These are phyloP conservation scores for Saccharomycopsis hybrid DNA, from an alignment of 1,139 yeast genomes.

Conservation along the genomic window DNA sequence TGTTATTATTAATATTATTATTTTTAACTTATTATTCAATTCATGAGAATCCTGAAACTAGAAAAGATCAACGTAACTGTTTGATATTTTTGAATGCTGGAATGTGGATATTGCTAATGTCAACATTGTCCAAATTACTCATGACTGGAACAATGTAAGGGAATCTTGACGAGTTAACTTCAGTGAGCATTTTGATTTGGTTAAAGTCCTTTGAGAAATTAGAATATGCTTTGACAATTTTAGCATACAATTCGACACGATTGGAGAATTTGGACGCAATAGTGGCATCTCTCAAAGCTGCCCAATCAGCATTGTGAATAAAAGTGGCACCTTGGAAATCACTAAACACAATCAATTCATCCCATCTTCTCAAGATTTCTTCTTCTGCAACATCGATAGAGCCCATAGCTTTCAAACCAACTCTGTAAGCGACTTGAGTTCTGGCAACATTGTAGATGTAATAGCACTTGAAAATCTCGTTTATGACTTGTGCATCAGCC, in stretches of 20 bases:
- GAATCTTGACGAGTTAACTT: slow-evolving; percentile 36
- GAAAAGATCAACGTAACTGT: too few species aligned
- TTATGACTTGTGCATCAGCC: slow-evolving; percentile 60
- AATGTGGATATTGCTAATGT: slow-evolving; percentile 32
- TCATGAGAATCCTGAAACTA: too few species aligned
- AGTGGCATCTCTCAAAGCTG: slow-evolving; percentile 76
- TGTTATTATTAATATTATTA: too few species aligned
- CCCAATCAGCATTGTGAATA: slow-evolving; percentile 84
- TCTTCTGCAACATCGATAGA: slow-evolving; percentile 49
- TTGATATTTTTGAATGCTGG: slow-evolving; percentile 30
- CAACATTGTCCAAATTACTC: slow-evolving; percentile 32
- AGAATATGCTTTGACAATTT: slow-evolving; percentile 48
- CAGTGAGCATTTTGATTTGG: slow-evolving; percentile 36
- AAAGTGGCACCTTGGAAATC: slow-evolving; percentile 50
- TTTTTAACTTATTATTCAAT: too few species aligned
- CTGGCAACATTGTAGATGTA: slow-evolving; percentile 50
- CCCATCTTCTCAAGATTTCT: slow-evolving; percentile 58
- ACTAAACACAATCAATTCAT: slow-evolving; percentile 45
- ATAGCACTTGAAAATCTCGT: slow-evolving; percentile 59
- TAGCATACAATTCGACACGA: slow-evolving; percentile 51
- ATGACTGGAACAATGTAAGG: slow-evolving; percentile 34
- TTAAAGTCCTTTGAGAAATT: slow-evolving; percentile 40
- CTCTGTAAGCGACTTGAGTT: slow-evolving; percentile 70
- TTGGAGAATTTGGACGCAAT: slow-evolving; percentile 40
- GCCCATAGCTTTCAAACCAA: slow-evolving; percentile 70